Evolutionary conservation across 768 basidiomycete genomes (phyloP).

Genomic region (Kwoniella botswanensis): DNA sequence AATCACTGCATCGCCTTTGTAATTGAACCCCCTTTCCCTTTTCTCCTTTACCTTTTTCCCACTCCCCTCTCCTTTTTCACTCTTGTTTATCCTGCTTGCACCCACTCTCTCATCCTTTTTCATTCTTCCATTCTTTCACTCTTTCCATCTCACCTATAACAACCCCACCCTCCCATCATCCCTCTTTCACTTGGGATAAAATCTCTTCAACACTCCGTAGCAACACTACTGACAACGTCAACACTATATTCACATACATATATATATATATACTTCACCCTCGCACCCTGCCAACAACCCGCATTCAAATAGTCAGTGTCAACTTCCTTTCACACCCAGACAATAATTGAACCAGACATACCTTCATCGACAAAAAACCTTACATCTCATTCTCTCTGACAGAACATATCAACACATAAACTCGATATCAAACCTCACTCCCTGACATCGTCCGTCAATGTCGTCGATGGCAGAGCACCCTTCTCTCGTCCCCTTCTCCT

Average conservation of each 20-base stretch:
- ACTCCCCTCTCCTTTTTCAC: neutral
- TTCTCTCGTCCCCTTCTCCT: conserved; percentile 17
- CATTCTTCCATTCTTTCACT: neutral
- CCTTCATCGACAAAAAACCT: too few relatives aligned
- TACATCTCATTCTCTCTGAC: too few relatives aligned
- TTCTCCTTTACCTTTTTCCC: neutral
- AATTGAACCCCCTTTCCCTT: too few relatives aligned
- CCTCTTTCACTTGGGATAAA: neutral
- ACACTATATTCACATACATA: neutral
- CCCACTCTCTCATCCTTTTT: neutral
- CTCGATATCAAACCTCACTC: neutral
- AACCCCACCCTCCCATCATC: neutral
- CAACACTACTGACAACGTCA: neutral
- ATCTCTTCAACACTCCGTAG: neutral
- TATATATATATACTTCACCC: neutral
- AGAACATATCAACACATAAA: conserved; percentile 3
- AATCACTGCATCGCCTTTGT: neutral
- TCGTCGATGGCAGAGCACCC: conserved; percentile 3
- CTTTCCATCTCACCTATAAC: neutral
- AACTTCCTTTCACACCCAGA: too few relatives aligned
- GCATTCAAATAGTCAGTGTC: too few relatives aligned
- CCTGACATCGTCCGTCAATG: conserved; percentile 16
- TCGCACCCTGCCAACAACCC: too few relatives aligned
- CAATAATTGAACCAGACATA: too few relatives aligned
- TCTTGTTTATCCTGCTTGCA: neutral